These are phyloP conservation scores for Paramecium bursaria DNA, from an alignment of 73 alveolate species.

Conservation along the genomic window DNA sequence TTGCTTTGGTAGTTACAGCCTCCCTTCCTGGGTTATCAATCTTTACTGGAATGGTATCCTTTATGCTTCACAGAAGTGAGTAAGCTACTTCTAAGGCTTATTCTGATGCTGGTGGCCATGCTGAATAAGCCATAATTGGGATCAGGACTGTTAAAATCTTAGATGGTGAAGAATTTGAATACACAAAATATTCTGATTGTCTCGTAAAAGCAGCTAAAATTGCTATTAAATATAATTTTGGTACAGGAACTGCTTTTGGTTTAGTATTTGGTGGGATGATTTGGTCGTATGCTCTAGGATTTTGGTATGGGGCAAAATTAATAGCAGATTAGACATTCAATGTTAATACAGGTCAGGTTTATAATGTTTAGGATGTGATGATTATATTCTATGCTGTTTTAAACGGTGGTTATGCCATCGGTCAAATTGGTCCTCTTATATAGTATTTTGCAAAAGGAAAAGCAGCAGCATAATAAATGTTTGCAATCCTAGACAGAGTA, in stretches of 20 bases:
- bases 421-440: slow-evolving; percentile 78
- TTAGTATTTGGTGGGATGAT: slow-evolving; percentile 57
- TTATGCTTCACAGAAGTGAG: slow-evolving; percentile 63
- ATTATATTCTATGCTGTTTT: slow-evolving; percentile 78
- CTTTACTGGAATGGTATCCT: slow-evolving; percentile 46
- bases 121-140: slow-evolving; percentile 84
- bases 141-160: slow-evolving; percentile 83
- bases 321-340: slow-evolving; percentile 64
- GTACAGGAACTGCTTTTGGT: slow-evolving; percentile 58
- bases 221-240: slow-evolving; percentile 26
- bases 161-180: slow-evolving; percentile 73
- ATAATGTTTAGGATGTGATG: slow-evolving; percentile 79
- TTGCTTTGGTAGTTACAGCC: slow-evolving; percentile 72
- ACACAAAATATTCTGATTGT: slow-evolving; percentile 12
- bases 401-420: slow-evolving; percentile 76
- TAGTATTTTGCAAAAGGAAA: slow-evolving; percentile 80
- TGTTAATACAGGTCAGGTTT: slow-evolving; percentile 61
- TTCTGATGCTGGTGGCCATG: slow-evolving; percentile 75
- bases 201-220: slow-evolving; percentile 52
- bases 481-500: slow-evolving; percentile 71
- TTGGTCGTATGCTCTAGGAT: slow-evolving; percentile 64
- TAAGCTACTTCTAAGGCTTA: slow-evolving; percentile 70
- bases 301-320: slow-evolving; percentile 70
- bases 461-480: slow-evolving; percentile 73
- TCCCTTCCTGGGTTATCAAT: slow-evolving; percentile 63